phyloP scores from a whole-genome alignment of 345 rosid genomes.

The Aurinia saxatilis region DNA sequence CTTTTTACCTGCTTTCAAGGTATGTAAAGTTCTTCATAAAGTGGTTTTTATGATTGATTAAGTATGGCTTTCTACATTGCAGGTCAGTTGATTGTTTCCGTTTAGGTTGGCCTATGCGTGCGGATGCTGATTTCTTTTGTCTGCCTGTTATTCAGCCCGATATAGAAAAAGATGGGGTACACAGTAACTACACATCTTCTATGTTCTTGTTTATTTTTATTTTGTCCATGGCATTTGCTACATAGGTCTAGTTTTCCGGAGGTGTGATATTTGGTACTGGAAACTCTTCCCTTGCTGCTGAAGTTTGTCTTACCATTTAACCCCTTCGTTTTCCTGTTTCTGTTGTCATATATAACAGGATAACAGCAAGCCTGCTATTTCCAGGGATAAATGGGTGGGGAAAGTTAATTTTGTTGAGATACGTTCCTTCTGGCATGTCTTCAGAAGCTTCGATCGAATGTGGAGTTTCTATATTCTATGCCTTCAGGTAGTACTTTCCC shows the following conservation, averaged over 20 bases:
- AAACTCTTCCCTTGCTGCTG: background rate
- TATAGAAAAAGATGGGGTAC: constrained; percentile 60
- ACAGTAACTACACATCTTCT: constrained; percentile 2
- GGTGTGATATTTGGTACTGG: background rate
- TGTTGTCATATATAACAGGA: constrained; percentile 43
- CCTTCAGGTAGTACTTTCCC: constrained; percentile 55
- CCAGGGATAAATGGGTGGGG: constrained; percentile 76
- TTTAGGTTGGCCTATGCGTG: constrained; percentile 99
- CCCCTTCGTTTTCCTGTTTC: background rate
- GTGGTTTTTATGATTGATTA: background rate
- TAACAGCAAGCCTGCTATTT: constrained; percentile 43
- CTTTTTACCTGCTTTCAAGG: background rate
- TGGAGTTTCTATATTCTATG: constrained; percentile 92
- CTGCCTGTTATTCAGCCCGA: constrained; percentile 27
- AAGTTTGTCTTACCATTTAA: background rate
- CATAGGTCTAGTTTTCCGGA: background rate
- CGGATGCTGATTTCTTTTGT: constrained; percentile 87
- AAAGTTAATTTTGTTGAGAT: constrained; percentile 98
- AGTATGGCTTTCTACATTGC: constrained; percentile 18
- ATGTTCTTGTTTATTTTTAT: background rate
- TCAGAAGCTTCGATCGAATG: constrained; percentile 99
- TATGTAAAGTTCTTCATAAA: background rate
- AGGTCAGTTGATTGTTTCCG: constrained; percentile 99
- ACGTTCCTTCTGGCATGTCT: constrained; percentile 94
- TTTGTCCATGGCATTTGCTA: background rate